phyloP scores from a whole-genome alignment of 345 rosid genomes.

The Eucalyptus grandis region DNA sequence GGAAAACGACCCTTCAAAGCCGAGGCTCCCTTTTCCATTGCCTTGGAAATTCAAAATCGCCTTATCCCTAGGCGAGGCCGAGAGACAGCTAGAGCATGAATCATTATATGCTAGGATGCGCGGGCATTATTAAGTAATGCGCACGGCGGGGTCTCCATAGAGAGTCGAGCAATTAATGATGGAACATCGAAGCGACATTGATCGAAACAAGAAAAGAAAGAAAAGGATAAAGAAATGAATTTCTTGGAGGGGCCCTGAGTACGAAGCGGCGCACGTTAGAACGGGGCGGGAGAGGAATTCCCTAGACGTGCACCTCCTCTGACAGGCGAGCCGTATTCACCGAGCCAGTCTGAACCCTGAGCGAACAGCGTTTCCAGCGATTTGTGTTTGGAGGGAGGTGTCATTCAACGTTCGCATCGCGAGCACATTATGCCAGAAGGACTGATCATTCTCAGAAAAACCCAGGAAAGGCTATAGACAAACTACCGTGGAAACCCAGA shows the following conservation, averaged over 20 bases:
- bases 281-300: background rate
- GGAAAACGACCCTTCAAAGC: background rate
- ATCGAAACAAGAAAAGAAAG: background rate
- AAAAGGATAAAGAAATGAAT: background rate
- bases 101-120: background rate
- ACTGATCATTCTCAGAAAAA: background rate
- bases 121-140: background rate
- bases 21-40: background rate
- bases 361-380: background rate
- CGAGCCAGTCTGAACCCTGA: background rate
- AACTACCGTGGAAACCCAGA: background rate
- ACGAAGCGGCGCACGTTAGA: constrained; percentile 20
- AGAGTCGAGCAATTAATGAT: background rate
- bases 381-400: background rate
- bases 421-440: background rate
- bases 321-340: constrained; percentile 14
- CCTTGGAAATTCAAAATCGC: background rate
- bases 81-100: background rate
- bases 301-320: constrained; percentile 26
- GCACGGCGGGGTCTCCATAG: background rate
- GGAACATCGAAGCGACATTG: background rate
- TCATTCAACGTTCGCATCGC: background rate
- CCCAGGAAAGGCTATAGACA: background rate
- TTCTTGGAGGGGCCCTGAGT: background rate
- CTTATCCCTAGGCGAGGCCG: background rate